Evolutionary conservation across 805 yeast genomes (phyloP), one percentile per base, ranked within the genome.

Genomic region (Komagataella ulmi): DNA sequence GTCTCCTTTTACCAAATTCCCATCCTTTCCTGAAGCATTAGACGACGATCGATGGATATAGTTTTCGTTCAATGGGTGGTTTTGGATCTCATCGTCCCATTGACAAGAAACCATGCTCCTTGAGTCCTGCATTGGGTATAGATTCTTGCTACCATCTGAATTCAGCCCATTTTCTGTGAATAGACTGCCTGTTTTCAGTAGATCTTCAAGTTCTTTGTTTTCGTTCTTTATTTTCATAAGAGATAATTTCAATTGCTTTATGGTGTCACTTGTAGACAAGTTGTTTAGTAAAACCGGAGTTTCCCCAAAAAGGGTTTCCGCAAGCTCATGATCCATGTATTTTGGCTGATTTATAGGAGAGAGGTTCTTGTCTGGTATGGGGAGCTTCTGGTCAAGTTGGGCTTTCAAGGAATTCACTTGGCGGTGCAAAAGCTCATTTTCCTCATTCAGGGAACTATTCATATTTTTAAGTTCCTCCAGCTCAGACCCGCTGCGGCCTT

Each of bases 381-480:
- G 8, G 14, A 14, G 8, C 14, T 30, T 30, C 40, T 8, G 14
- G 5, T 30, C 40, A 8, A 30, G 40, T 30, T 12, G 40, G 6
- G 40, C n/a, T 30, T 30, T 8, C 40, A 30, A 14, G 14, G 40
- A 10, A 30, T 30, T 30, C 17, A 50, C 47, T 46, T 50, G 36
- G 6, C 24, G 21, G 24, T 46, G 78, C 52, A 83, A 66, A 19
- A 70, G 69, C 56, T 81, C 85, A 64, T 85, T 84, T 59, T 83
- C 89, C 58, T 82, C 85, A 61, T 84, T 85, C 54, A 85, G 66
- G 49, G 77, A 81, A 36, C 73, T 73, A 48, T 83, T 77, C 48
- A 77, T 73, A 3, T 62, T 63, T 57, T 74, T 79, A 52, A 82
- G 65, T n/a, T 73, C 80, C 24, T 65, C 65, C 6, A 80, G 57